phyloP scores from a whole-genome alignment of 2,329 filamentous ascomycete genomes.

The Epichloe gansuensis region DNA sequence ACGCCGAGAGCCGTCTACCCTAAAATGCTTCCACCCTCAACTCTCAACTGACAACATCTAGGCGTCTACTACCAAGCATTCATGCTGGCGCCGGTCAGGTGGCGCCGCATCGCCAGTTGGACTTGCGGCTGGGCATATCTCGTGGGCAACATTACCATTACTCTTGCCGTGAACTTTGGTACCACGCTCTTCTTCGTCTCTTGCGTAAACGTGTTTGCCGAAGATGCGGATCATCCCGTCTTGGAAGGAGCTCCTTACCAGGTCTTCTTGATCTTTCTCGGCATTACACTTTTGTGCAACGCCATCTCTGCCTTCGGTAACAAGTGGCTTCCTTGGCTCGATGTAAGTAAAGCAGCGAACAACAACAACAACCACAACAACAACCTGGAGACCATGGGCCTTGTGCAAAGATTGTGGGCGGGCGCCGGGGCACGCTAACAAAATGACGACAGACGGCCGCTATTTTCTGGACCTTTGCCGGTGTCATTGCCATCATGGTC shows the following conservation, averaged over 20 bases:
- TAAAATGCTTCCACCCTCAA: no score
- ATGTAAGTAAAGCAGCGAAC: constrained; percentile 40
- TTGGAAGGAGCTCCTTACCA: constrained; percentile 46
- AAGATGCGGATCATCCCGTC: constrained; percentile 28
- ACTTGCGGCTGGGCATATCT: constrained; percentile 66
- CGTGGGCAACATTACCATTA: constrained; percentile 71
- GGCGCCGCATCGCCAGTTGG: constrained; percentile 53
- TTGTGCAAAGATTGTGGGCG: constrained; percentile 4
- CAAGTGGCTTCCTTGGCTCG: constrained; percentile 51
- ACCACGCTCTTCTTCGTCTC: constrained; percentile 52
- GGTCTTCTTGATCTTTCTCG: constrained; percentile 58
- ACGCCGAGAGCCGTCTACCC: no score
- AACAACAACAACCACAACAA: no score
- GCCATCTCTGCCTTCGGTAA: constrained; percentile 55
- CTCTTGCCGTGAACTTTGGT: constrained; percentile 70
- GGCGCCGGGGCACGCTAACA: not conserved
- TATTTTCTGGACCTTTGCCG: constrained; percentile 63
- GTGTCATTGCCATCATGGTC: constrained; percentile 52
- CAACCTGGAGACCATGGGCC: not conserved
- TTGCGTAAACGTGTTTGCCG: constrained; percentile 43
- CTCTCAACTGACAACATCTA: constrained; percentile 6
- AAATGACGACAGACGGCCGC: constrained; percentile 41
- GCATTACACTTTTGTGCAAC: constrained; percentile 51
- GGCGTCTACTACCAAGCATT: constrained; percentile 66
- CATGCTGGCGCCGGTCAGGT: constrained; percentile 51